Conservation (phyloP, 2,329 filamentous ascomycete species). For the Cadophora sp. region DNA sequence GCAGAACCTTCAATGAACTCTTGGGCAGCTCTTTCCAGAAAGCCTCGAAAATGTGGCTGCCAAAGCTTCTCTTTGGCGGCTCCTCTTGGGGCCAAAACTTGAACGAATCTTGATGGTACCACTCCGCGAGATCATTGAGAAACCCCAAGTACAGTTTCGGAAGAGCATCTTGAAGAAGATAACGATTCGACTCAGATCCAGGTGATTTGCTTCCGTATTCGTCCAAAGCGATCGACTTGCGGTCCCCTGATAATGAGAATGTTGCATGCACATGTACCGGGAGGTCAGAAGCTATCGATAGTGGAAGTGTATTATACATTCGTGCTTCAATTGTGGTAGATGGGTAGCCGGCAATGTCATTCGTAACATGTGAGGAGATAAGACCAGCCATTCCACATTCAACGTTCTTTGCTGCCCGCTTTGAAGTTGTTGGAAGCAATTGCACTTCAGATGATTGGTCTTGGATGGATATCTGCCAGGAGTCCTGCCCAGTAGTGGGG, state of each 20-base stretch:
- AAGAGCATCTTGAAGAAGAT: constrained; percentile 36
- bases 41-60: constrained; percentile 27
- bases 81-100: constrained; percentile 37
- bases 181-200: constrained; percentile 39
- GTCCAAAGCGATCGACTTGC: constrained; percentile 37
- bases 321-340: constrained; percentile 18
- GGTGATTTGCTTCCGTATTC: constrained; percentile 28
- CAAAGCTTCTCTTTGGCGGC: constrained; percentile 22
- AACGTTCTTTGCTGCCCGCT: constrained; percentile 34
- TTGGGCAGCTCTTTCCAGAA: constrained; percentile 40
- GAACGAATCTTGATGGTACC: constrained; percentile 29
- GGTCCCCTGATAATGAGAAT: constrained; percentile 44
- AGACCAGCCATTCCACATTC: constrained; percentile 38
- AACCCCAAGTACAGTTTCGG: constrained; percentile 40
- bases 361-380: constrained; percentile 19
- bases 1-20: too few relatives aligned
- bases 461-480: constrained; percentile 34
- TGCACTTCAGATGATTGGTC: constrained; percentile 29
- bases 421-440: constrained; percentile 24
- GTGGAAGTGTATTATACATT: constrained; percentile 37
- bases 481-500: constrained; percentile 27
- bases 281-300: constrained; percentile 36
- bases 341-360: background rate
- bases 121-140: constrained; percentile 31
- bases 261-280: constrained; percentile 44